Base-by-base conservation (phyloP, 2,329 filamentous ascomycete genomes). In the Ophiostoma himal-ulmi region DNA sequence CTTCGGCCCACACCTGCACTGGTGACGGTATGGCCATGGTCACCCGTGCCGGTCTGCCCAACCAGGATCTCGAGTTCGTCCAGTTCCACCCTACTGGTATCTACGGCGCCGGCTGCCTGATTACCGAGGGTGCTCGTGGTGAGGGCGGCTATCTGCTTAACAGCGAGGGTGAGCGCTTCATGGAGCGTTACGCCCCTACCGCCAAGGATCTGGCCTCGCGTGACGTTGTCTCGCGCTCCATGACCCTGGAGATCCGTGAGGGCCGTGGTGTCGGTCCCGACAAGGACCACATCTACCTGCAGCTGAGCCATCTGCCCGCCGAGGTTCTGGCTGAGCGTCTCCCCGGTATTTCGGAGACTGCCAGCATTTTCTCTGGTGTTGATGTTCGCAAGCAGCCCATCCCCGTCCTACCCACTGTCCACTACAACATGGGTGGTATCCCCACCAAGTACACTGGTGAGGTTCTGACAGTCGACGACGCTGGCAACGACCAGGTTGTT, bases 361-460 rank as follows among this genome's bases (percentile, higher is more conserved):
- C 94, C 69, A 93, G 92, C 76, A 98, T 98, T 78, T 99, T 99
- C 82, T 87, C 94, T 72, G 94, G 95, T 83, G 94, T 99, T 76
- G 95, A 99, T 80, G 94, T 99, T 76, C 91, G 89, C 78, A 97
- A 97, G 85, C 92, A 97, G 83, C 94, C 94, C 75, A 98, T 98
- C 76, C 94, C 94, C 73, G 94, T 98, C 75, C 86, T 98, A 73
- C 94, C 94, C 71, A 98, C 94, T 64, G 94, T 97, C 75, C 94
- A 99, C 86, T 99, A 99, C 88, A 97, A 97, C 87, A 99, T 98
- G 95, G 94, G 94, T 82, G 94, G 95, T 86, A 97, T 99, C 76
- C 94, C 94, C 69, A 98, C 95, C 75, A 93, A 92, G 78, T 98
- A 97, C 86, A 97, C 93, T 73, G 94, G 95, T 81, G 93, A 99